phyloP scores from a whole-genome alignment of 2,329 filamentous ascomycete genomes.

The Trichoderma harzianum region DNA sequence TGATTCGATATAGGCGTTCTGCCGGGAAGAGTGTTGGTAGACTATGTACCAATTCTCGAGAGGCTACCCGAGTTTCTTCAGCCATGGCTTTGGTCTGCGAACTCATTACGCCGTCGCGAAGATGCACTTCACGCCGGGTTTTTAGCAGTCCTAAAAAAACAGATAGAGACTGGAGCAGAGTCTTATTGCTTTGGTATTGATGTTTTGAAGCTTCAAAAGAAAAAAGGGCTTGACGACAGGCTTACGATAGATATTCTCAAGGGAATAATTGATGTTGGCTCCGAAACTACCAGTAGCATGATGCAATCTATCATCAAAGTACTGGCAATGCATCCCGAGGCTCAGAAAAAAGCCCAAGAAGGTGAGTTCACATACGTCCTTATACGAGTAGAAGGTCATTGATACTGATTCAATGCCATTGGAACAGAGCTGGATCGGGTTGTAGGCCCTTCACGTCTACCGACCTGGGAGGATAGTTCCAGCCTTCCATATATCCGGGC shows the following conservation, averaged over 20 bases:
- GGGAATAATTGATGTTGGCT: background rate
- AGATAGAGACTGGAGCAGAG: background rate
- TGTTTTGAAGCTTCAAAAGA: background rate
- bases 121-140: background rate
- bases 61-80: slow-evolving; percentile 10
- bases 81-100: slow-evolving; percentile 12
- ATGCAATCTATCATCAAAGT: slow-evolving; percentile 11
- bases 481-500: slow-evolving; percentile 42
- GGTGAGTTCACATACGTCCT: background rate
- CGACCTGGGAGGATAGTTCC: slow-evolving; percentile 40
- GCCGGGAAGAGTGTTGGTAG: slow-evolving; percentile 11
- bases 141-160: background rate
- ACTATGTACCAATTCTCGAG: slow-evolving; percentile 18
- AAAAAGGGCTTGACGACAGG: background rate
- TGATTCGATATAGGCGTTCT: background rate
- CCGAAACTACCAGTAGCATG: slow-evolving; percentile 15
- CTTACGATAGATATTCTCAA: background rate
- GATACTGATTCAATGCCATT: background rate
- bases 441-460: slow-evolving; percentile 41
- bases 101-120: background rate
- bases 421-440: slow-evolving; percentile 40
- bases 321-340: background rate
- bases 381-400: too few species aligned
- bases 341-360: background rate
- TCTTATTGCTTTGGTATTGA: slow-evolving; percentile 5